Percentiles rank a stretch among this genome's conserved stretches.
These are phyloP conservation scores for Coleophoma cylindrospora DNA, from an alignment of 2,329 filamentous ascomycete species.

Conservation along the genomic window DNA sequence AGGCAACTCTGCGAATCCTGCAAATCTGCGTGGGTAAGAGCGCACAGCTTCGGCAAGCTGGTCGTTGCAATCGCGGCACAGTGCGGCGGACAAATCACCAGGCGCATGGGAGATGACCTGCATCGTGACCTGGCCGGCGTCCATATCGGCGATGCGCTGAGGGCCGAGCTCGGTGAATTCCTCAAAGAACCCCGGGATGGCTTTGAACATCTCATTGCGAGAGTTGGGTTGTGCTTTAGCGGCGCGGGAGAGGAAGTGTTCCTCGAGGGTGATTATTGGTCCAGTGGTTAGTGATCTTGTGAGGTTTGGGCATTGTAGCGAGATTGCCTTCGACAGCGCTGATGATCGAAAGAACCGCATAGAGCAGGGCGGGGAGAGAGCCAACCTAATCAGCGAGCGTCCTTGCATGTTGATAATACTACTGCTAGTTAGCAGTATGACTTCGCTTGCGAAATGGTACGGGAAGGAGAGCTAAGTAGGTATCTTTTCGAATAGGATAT, in stretches of 20 bases:
- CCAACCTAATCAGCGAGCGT: not conserved
- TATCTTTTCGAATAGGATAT: too few species aligned
- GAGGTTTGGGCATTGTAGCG: not conserved
- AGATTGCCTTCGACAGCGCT: not conserved
- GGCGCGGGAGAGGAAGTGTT: constrained; percentile 22
- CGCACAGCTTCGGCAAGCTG: constrained; percentile 14
- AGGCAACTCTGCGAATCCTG: constrained; percentile 34
- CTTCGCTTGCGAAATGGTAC: too few species aligned
- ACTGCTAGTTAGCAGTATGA: not conserved
- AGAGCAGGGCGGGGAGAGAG: not conserved
- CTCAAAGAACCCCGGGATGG: constrained; percentile 1
- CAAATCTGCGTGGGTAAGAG: constrained; percentile 26
- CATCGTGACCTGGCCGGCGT: constrained; percentile 12
- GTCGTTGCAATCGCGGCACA: constrained; percentile 19
- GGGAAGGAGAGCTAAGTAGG: too few species aligned
- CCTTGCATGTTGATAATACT: not conserved
- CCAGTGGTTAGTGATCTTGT: not conserved
- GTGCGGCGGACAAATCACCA: not conserved
- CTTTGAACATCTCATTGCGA: constrained; percentile 19
- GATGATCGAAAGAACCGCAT: too few species aligned
- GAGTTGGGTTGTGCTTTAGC: constrained; percentile 5
- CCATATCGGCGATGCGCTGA: constrained; percentile 17
- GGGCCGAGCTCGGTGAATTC: constrained; percentile 8
- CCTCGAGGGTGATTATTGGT: constrained; percentile 33
- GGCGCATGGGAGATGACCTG: constrained; percentile 24